Evolutionary conservation across 495 filamentous ascomycete genomes (phyloP), one percentile per base, ranked within the genome.

Genomic region (Thozetella sp.): DNA sequence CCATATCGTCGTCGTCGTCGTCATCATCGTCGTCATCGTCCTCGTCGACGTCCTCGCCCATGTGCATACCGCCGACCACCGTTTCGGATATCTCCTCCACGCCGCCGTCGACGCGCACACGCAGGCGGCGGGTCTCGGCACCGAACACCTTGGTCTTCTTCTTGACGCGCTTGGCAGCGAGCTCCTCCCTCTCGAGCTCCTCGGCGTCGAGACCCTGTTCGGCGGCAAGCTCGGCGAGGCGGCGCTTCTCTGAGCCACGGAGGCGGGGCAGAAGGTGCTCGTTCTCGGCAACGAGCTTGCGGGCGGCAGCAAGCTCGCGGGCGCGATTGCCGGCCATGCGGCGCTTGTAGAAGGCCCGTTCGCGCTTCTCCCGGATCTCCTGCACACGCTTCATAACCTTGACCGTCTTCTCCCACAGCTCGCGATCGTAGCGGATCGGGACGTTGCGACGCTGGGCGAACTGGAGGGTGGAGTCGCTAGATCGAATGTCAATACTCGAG

Each of bases 391-490:
- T 81, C 91, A 99, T 99, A 56, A 94, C 93, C 62, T 87, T 86
- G 73, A 98, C 83, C 15, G 95, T 98, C 65, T 87, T 90, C 56
- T 86, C 85, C 25, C 96, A 88, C 53, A 95, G 84, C 58, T 96
- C 90, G 72, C 95, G 88, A 83, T 96, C 88, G 88, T 99, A 99
- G 67, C 93, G 91, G 57, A 95, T 86, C 65, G 95, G 95, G 54
- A 97, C 85, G 82, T 98, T 97, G 78, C 96, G 90, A 65, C 93
- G 91, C 56, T 89, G 87, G 56, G 93, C 88, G 83, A 99, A 97
- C 68, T 90, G 87, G 54, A 99, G 89, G 3, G 94, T 96, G 59
- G 83, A 88, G 84, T 99, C 95, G 75, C 43, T 48, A n/a, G 4
- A 20, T 4, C 11, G 43, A 13, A 11, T 15, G 43, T 48, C 43